A percentile compares a stretch with the other conserved stretches of the same genome.
phyloP scores from a whole-genome alignment of 192 early-diverging fungal species.

The Geosiphon pyriformis region DNA sequence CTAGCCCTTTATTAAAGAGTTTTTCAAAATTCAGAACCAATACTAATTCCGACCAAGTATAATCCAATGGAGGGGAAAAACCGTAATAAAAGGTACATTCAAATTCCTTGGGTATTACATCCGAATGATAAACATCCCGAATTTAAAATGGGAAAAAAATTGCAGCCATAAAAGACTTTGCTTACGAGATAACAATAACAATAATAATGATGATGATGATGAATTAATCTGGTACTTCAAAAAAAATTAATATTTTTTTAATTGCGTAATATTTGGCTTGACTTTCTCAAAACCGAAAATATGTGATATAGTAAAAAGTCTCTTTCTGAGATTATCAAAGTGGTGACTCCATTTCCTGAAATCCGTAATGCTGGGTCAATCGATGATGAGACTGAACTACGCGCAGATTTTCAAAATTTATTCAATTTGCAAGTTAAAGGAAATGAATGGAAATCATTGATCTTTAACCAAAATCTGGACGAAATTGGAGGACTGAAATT shows the following conservation, averaged over 20 bases:
- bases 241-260: background rate
- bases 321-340: background rate
- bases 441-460: constrained; percentile 9
- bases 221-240: background rate
- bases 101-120: too few species aligned
- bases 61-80: too few species aligned
- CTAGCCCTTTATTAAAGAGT: too few species aligned
- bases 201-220: background rate
- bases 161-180: too few species aligned
- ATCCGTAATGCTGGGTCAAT: background rate
- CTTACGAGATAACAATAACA: background rate
- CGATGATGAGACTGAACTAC: background rate
- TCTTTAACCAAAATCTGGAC: constrained; percentile 3
- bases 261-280: background rate
- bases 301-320: constrained; percentile 2
- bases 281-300: background rate
- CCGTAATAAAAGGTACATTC: too few species aligned
- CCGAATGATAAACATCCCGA: too few species aligned
- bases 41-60: too few species aligned
- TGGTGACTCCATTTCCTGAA: background rate
- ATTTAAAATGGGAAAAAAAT: too few species aligned
- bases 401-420: constrained; percentile 1
- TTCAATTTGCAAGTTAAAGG: background rate
- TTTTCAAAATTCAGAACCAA: too few species aligned
- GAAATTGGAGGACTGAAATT: constrained; percentile 17